Base-by-base conservation (phyloP, 208 protist species). In the Angomonas desouzai region DNA sequence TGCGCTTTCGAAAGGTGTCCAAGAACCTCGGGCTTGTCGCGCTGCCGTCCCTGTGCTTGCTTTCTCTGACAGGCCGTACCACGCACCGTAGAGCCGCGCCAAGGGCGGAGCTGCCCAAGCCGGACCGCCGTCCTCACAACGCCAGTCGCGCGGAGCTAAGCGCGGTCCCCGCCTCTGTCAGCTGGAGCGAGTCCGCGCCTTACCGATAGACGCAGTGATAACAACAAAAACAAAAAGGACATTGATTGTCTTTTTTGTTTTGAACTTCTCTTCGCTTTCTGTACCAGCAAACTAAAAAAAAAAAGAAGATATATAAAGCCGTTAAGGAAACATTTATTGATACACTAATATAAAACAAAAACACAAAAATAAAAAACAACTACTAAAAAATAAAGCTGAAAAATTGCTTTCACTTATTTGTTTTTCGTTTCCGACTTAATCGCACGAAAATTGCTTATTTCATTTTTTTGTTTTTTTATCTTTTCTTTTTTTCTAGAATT, bases 1-100 rank as follows among this genome's bases (percentile, higher is more conserved):
- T 93, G 48, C 70, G 74, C 43, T 91, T 76, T 48, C 80, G 77
- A 23, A 80, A 74, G 55, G 76, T 87, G 27, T 70, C 68, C 33
- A 71, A 85, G 58, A 91, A 96, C 47, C 73, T 83, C 13, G 85
- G 87, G 30, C 69, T 96, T 34, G 81, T 92, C 6, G 85, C 85
- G 3, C 55, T 96, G 23, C 66, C 79, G 33, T 78, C 85, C 22
- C 62, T 65, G 43, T 87, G 72, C 56, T 87, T 93, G 28, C 71
- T 87, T 32, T 72, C 90, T 3, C 70, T 81, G 28, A 86, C 83
- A 22, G 90, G 87, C 1, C 83, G 79, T 33, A 96, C 83, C 32
- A 93, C 81, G 13, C 74, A 63, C 18, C 77, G 76, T 56, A 65
- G 77, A 10, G 68, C 76, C 3, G 71, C 77, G 45, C 74, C 72